Conservation (phyloP, 345 rosid species). For the Conringia planisiliqua region DNA sequence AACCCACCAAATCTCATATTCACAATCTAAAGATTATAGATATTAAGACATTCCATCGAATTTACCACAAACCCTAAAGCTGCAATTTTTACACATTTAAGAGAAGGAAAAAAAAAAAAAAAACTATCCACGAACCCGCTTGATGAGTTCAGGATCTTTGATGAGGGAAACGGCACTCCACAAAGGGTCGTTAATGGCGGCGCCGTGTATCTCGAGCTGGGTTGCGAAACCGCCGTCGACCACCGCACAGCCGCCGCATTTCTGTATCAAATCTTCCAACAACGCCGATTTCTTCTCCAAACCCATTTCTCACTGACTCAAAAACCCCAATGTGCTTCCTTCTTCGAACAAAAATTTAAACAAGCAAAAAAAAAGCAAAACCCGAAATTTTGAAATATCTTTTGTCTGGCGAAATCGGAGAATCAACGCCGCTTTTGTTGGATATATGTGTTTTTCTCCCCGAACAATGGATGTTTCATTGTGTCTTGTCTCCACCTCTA, state of each 20-base stretch:
- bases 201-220: slow-evolving; percentile 86
- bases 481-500: slow-evolving; percentile 1
- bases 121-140: slow-evolving; percentile 39
- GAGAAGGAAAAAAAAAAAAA: background rate
- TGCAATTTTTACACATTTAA: background rate
- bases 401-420: slow-evolving; percentile 3
- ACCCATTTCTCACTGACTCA: slow-evolving; percentile 42
- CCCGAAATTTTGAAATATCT: background rate
- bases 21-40: background rate
- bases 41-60: background rate
- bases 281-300: slow-evolving; percentile 36
- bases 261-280: slow-evolving; percentile 63
- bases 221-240: slow-evolving; percentile 95
- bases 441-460: background rate
- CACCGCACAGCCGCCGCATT: slow-evolving; percentile 87
- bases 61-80: background rate
- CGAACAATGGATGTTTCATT: slow-evolving; percentile 19
- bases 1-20: background rate
- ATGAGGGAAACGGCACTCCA: slow-evolving; percentile 93
- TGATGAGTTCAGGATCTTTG: slow-evolving; percentile 66
- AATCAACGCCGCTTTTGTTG: slow-evolving; percentile 27
- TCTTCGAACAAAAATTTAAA: background rate
- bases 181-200: slow-evolving; percentile 77
- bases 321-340: background rate
- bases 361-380: background rate